Base-by-base conservation (phyloP, 352 stramenopile genomes). In the Lagenidium sp. region DNA sequence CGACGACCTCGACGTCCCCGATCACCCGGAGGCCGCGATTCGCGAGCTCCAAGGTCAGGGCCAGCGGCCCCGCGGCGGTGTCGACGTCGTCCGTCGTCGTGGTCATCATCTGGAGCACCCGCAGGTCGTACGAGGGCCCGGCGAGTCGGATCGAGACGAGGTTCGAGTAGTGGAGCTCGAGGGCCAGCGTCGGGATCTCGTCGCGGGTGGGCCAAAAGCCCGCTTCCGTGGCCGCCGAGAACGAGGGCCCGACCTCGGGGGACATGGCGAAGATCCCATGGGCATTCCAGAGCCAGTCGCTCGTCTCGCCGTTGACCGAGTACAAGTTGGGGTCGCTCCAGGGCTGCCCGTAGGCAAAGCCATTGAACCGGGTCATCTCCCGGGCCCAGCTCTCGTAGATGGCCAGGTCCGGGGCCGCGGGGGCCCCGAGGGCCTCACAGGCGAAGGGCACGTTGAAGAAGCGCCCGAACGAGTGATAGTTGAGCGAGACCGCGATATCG, bases 311-410 rank as follows among this genome's bases (percentile, higher is more conserved):
- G 32, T 93, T 93, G 19, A 93, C 81, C 4, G 76, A 84, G 56
- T 93, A 93, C 53, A 93, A 42, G 19, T 91, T 85, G 59, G 71
- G 83, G 13, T 90, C 64, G 32, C 81, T 82, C 81, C 81, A 93
- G 4, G 81, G 68, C 50, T 89, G 78, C 0, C 81, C 81, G 23
- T 85, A 87, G 21, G 47, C 32, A 40, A 91, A 93, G 24, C 70
- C 55, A 47, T 93, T 93, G 47, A 68, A 89, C 3, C 50, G 52
- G 6, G 74, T 65, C 75, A 93, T 85, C 41, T 91, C 81, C 1
- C 55, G 54, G 10, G 77, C 81, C 37, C 85, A 63, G 0, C 47
- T 44, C 15, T 72, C 30, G 26, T 78, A 93, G 1, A 85, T 48
- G 1, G 55, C 45, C 16, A 69, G 51, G 26, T 71, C 58, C 0